phyloP scores from a whole-genome alignment of 768 basidiomycete species.

The Chalciporus chontae region DNA sequence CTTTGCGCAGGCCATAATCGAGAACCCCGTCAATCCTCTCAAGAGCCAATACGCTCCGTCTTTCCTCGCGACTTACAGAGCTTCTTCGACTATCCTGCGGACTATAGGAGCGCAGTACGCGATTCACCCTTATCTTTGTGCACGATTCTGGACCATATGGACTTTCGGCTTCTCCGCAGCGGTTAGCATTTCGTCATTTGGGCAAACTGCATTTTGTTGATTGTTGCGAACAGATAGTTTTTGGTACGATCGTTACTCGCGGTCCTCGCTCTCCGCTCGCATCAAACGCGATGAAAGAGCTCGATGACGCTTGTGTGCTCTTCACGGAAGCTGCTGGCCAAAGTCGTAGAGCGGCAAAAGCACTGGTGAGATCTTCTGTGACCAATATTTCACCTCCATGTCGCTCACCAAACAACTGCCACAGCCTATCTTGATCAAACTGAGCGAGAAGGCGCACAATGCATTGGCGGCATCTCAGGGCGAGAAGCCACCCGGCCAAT shows the following conservation, averaged over 20 bases:
- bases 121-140: constrained; percentile 43
- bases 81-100: constrained; percentile 54
- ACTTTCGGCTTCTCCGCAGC: constrained; percentile 56
- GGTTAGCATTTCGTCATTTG: constrained; percentile 27
- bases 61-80: constrained; percentile 60
- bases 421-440: constrained; percentile 57
- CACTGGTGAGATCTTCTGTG: constrained; percentile 45
- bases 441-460: constrained; percentile 64
- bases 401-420: constrained; percentile 4
- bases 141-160: constrained; percentile 63
- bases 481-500: constrained; percentile 28
- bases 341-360: constrained; percentile 62
- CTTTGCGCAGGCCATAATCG: constrained; percentile 70
- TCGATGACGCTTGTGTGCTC: constrained; percentile 64
- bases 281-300: constrained; percentile 59
- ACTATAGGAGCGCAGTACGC: constrained; percentile 47
- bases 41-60: constrained; percentile 63
- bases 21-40: constrained; percentile 62
- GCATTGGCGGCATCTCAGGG: constrained; percentile 44
- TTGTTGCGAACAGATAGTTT: constrained; percentile 51
- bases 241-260: constrained; percentile 75
- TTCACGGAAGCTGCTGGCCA: constrained; percentile 58
- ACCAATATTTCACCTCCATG: not conserved
- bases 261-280: constrained; percentile 70
- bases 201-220: constrained; percentile 1